These are phyloP conservation scores for Coniochaeta sp. DNA, from an alignment of 2,329 filamentous ascomycete genomes.

Conservation along the genomic window DNA sequence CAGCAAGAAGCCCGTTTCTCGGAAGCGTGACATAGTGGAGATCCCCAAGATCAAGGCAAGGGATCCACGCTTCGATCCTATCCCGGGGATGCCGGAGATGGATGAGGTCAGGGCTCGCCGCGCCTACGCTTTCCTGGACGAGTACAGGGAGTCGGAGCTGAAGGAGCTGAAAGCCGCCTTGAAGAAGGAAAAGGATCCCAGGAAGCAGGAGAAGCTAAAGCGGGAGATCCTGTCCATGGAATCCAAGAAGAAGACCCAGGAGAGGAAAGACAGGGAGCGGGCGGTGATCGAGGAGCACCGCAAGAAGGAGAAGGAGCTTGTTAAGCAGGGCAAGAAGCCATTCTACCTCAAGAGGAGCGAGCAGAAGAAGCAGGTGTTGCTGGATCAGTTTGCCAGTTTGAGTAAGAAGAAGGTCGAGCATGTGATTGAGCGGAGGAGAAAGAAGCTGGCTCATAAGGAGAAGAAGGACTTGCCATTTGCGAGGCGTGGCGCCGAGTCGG, in stretches of 20 bases:
- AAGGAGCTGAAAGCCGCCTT: slow-evolving; percentile 62
- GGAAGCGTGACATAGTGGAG: slow-evolving; percentile 64
- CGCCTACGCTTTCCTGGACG: slow-evolving; percentile 81
- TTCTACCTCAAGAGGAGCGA: slow-evolving; percentile 92
- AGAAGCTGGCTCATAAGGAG: slow-evolving; percentile 84
- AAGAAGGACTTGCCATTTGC: slow-evolving; percentile 63
- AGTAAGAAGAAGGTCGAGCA: slow-evolving; percentile 78
- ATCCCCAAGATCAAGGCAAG: slow-evolving; percentile 54
- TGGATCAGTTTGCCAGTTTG: slow-evolving; percentile 75
- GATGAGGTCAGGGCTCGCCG: slow-evolving; percentile 55
- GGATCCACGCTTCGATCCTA: slow-evolving; percentile 82
- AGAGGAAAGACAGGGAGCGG: slow-evolving; percentile 61
- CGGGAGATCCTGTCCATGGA: slow-evolving; percentile 70
- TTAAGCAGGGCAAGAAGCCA: slow-evolving; percentile 82
- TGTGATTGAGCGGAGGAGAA: slow-evolving; percentile 77
- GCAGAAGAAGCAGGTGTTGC: slow-evolving; percentile 76
- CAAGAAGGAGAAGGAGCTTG: slow-evolving; percentile 72
- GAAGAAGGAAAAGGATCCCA: slow-evolving; percentile 55
- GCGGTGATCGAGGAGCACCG: slow-evolving; percentile 68
- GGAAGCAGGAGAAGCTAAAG: slow-evolving; percentile 63
- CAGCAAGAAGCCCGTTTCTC: slow-evolving; percentile 75
- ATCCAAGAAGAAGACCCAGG: slow-evolving; percentile 63
- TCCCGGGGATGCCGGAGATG: slow-evolving; percentile 31
- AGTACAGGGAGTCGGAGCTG: slow-evolving; percentile 82
- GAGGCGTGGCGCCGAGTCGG: slow-evolving; percentile 29